phyloP scores from a whole-genome alignment of 2,329 filamentous ascomycete genomes.

The Ascochyta lentis region DNA sequence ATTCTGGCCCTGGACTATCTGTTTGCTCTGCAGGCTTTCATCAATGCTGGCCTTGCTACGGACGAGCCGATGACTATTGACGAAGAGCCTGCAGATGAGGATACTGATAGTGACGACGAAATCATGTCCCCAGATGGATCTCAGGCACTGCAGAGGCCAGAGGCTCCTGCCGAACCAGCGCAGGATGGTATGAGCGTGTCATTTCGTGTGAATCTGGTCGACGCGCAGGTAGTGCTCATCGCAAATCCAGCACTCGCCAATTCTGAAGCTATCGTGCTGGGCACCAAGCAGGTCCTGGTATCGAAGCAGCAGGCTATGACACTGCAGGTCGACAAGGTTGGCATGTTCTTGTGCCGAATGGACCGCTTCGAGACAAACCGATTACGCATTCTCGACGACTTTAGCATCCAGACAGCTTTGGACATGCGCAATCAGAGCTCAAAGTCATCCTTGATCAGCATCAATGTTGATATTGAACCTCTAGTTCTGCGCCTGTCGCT shows the following conservation, averaged over 20 bases:
- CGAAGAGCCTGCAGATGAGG: constrained; percentile 62
- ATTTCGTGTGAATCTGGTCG: constrained; percentile 91
- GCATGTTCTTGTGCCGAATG: constrained; percentile 99
- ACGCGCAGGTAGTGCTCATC: constrained; percentile 95
- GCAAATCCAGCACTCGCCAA: constrained; percentile 89
- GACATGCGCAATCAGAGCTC: constrained; percentile 71
- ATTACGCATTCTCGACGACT: constrained; percentile 93
- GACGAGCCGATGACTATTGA: constrained; percentile 66
- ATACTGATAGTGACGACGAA: constrained; percentile 48
- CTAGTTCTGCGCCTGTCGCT: constrained; percentile 88
- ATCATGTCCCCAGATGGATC: constrained; percentile 44
- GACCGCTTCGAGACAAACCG: constrained; percentile 92
- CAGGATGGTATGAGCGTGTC: constrained; percentile 72
- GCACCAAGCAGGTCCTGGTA: constrained; percentile 89
- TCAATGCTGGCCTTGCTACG: constrained; percentile 69
- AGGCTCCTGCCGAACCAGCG: constrained; percentile 38
- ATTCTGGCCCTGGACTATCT: constrained; percentile 97
- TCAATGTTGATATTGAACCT: constrained; percentile 88
- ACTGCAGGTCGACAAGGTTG: constrained; percentile 89
- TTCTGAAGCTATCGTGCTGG: constrained; percentile 94
- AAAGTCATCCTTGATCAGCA: constrained; percentile 71
- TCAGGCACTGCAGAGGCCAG: constrained; percentile 25
- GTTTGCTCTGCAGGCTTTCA: constrained; percentile 85
- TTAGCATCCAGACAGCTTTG: constrained; percentile 88
- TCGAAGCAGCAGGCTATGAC: constrained; percentile 95